A percentile compares a stretch with the other conserved stretches of the same genome.
These are phyloP conservation scores for Aspergillus sp. DNA, from an alignment of 2,329 filamentous ascomycete genomes.

Conservation along the genomic window DNA sequence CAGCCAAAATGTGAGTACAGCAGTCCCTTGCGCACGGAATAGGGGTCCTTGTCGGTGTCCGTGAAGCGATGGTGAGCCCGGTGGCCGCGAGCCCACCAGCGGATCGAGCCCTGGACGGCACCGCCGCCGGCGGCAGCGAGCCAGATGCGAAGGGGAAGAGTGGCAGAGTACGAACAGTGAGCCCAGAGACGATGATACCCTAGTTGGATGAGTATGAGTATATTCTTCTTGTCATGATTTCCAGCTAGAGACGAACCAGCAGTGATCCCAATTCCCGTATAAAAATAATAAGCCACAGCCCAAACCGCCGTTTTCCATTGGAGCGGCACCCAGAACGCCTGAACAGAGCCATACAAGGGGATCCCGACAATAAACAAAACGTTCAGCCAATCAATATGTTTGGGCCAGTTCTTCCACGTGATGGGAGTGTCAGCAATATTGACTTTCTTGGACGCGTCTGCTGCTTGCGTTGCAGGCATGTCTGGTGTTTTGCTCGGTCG, in stretches of 20 bases:
- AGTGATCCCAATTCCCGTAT: conserved; percentile 66
- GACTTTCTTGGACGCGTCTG: neutral
- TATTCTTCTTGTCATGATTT: neutral
- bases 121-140: neutral
- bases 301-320: conserved; percentile 59
- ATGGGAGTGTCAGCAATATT: conserved; percentile 75
- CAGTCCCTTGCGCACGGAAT: neutral
- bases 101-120: neutral
- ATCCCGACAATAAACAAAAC: conserved; percentile 66
- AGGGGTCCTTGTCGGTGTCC: neutral
- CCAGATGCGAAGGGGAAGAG: neutral
- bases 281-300: conserved; percentile 66
- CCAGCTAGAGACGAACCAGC: conserved; percentile 45
- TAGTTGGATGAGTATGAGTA: neutral
- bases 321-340: conserved; percentile 67
- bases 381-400: conserved; percentile 86
- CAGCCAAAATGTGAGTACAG: neutral
- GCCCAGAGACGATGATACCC: conserved; percentile 1
- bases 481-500: no score
- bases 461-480: no score
- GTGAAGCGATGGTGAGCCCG: neutral
- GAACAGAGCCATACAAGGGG: conserved; percentile 61
- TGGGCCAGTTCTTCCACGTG: conserved; percentile 70
- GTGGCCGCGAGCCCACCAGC: neutral
- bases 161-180: neutral